Base-by-base conservation (phyloP, 2,329 filamentous ascomycete species). In the Akanthomyces uredinophilus region DNA sequence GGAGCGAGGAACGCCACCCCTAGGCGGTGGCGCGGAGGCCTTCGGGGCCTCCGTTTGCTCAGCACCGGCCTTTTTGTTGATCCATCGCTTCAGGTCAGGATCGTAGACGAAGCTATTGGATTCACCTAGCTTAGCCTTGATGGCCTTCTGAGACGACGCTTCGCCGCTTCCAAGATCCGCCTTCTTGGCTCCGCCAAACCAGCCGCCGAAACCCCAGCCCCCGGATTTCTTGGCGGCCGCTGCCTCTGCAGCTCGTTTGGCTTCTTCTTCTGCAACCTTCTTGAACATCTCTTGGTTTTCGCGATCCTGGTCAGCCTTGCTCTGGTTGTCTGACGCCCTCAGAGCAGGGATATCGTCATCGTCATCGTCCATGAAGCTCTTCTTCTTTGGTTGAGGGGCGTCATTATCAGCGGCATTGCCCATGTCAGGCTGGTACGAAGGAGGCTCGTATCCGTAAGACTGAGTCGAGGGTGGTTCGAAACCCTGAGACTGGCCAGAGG, bases 51-150 rank as follows among this genome's bases (percentile, higher is more conserved):
- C 78, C 10, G 78, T 77, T 49, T 83, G 84, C 60, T 89, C 87
- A 8, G 85, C 83, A 14, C 88, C 88, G 13, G 86, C 86, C 73
- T 96, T 97, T 80, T 97, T 97, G 79, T 99, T 98, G 73, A 99
- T 83, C 96, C 96, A 99, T 73, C 95, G 92, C 79, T 96, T 96
- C 58, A 96, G 83, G n/a, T 97, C 91, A 2, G 92, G 90, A 71
- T 99, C 95, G 70, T 95, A 99, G 67, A 94, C 89, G 75, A 99
- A 97, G 51, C 87, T 92, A 74, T 87, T 96, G 71, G 95, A 87
- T 74, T 99, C 96, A 64, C 94, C 96, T 10, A 99, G 84, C 71
- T 99, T 99, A 65, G 96, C 95, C 68, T 86, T 87, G 73, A 97
- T 91, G n/a, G 93, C 79, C 70, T 88, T 88, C 71, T 81, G 82